phyloP scores from a whole-genome alignment of 768 basidiomycete species.

The Leccinum olivaceopallidum region DNA sequence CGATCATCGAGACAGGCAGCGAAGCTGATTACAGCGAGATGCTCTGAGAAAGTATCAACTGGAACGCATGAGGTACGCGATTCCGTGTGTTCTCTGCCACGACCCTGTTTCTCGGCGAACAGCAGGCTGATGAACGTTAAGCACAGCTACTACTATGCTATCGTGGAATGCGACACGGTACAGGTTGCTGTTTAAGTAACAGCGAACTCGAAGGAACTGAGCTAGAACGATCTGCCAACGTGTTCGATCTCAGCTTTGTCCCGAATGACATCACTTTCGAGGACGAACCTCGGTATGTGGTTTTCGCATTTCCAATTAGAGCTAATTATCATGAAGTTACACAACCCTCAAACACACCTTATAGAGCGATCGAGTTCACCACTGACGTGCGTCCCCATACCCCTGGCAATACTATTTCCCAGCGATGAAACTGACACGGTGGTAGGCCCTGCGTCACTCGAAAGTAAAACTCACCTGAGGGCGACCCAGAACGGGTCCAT shows the following conservation, averaged over 20 bases:
- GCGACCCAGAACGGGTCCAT: constrained; percentile 83
- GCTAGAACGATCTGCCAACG: constrained; percentile 93
- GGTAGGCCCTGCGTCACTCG: constrained; percentile 91
- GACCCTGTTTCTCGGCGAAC: background rate
- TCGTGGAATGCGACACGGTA: constrained; percentile 83
- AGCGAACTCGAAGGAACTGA: constrained; percentile 79
- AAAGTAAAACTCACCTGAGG: constrained; percentile 97
- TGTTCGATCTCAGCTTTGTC: constrained; percentile 93
- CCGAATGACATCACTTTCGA: too few relatives aligned
- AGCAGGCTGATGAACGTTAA: constrained; percentile 11
- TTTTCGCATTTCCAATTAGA: background rate
- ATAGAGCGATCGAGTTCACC: constrained; percentile 80
- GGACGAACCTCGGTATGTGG: too few relatives aligned
- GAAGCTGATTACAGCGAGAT: constrained; percentile 83
- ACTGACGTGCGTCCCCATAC: constrained; percentile 72
- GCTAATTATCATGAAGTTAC: constrained; percentile 54
- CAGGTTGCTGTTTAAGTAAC: constrained; percentile 25
- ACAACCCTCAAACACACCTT: constrained; percentile 50
- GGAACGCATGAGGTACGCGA: constrained; percentile 75
- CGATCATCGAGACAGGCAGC: constrained; percentile 52
- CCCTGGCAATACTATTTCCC: background rate
- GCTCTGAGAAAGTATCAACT: constrained; percentile 89
- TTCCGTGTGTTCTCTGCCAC: background rate
- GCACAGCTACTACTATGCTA: constrained; percentile 90
- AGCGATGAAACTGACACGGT: background rate